These are phyloP conservation scores for Suillus subalutaceus DNA, from an alignment of 768 basidiomycete genomes.

Conservation along the genomic window DNA sequence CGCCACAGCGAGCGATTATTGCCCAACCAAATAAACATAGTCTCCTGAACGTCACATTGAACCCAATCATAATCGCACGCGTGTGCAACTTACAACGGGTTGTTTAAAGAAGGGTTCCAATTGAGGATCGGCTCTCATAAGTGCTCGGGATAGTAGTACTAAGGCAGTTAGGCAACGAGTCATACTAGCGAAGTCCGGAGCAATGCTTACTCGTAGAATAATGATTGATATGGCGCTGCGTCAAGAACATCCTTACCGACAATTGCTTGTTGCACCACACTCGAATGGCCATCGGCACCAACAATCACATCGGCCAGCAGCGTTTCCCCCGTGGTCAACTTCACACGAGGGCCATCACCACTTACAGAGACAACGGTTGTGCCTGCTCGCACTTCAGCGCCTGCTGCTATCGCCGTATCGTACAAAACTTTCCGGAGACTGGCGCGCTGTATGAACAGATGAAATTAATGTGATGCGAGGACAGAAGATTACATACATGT, in stretches of 20 bases:
- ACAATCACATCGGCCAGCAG: constrained; percentile 56
- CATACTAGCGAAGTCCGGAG: not conserved
- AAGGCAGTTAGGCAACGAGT: not conserved
- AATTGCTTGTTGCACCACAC: constrained; percentile 40
- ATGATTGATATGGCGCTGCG: constrained; percentile 25
- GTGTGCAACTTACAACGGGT: constrained; percentile 21
- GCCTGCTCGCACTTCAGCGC: constrained; percentile 50
- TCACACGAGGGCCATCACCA: constrained; percentile 36
- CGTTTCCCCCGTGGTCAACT: constrained; percentile 44
- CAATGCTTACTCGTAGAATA: constrained; percentile 48
- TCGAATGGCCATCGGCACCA: constrained; percentile 60
- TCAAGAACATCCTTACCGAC: constrained; percentile 34
- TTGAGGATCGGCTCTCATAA: constrained; percentile 43
- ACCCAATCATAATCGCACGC: not conserved
- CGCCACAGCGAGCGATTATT: constrained; percentile 23
- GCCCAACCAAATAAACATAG: constrained; percentile 22
- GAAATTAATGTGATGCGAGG: constrained; percentile 7
- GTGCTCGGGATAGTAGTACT: constrained; percentile 45
- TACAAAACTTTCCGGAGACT: constrained; percentile 53
- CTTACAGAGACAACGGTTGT: constrained; percentile 38
- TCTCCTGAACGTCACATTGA: constrained; percentile 12
- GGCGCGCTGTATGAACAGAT: constrained; percentile 44
- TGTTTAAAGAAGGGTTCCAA: constrained; percentile 35
- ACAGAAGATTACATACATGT: constrained; percentile 38
- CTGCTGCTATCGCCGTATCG: constrained; percentile 47